Evolutionary conservation across 1,139 yeast genomes (phyloP).

Genomic region (Scheffersomyces cryptocercus): DNA sequence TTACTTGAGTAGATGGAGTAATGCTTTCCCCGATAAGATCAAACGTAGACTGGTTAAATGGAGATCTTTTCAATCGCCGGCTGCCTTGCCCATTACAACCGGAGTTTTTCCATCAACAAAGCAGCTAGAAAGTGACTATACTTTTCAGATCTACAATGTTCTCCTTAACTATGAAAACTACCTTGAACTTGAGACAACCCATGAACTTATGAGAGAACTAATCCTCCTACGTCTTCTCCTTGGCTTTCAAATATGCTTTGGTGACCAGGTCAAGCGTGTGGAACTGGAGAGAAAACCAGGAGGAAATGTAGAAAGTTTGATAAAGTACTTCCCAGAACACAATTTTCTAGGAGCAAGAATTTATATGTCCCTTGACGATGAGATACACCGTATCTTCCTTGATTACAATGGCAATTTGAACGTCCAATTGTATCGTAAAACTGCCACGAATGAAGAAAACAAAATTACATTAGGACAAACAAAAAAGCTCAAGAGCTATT

Average conservation of each 20-base stretch:
- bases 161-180: slow-evolving; percentile 56
- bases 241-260: slow-evolving; percentile 89
- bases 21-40: slow-evolving; percentile 74
- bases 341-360: slow-evolving; percentile 55
- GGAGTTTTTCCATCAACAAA: slow-evolving; percentile 69
- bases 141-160: slow-evolving; percentile 65
- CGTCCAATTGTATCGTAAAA: slow-evolving; percentile 67
- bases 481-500: slow-evolving; percentile 27
- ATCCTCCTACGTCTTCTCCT: slow-evolving; percentile 75
- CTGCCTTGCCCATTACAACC: slow-evolving; percentile 82
- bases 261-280: slow-evolving; percentile 61
- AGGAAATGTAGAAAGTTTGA: slow-evolving; percentile 50
- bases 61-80: slow-evolving; percentile 92
- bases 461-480: slow-evolving; percentile 21
- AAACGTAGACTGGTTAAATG: slow-evolving; percentile 76
- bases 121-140: slow-evolving; percentile 65
- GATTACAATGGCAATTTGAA: slow-evolving; percentile 70
- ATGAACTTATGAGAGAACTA: slow-evolving; percentile 81
- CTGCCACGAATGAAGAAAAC: slow-evolving; percentile 23
- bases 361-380: slow-evolving; percentile 76
- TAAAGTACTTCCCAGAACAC: slow-evolving; percentile 42
- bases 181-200: slow-evolving; percentile 52
- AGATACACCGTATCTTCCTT: slow-evolving; percentile 78
- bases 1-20: slow-evolving; percentile 74
- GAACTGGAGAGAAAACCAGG: slow-evolving; percentile 63